Evolutionary conservation across 2,329 filamentous ascomycete species (phyloP).

Genomic region (Botrytis aclada): DNA sequence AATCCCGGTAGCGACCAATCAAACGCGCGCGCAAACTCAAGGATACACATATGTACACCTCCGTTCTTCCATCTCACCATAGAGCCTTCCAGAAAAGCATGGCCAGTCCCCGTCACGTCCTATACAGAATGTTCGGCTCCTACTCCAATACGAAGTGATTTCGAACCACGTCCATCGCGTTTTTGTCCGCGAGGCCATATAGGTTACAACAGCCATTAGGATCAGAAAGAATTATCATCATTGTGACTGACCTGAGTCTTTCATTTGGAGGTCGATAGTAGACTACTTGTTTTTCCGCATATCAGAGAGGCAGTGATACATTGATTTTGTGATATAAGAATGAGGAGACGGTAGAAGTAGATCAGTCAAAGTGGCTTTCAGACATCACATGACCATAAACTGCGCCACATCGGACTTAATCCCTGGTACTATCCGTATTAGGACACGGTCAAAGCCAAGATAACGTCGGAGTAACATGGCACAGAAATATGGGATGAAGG

Average conservation of each 20-base stretch:
- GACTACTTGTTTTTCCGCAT: rapidly evolving
- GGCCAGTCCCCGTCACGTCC: slow-evolving; percentile 6
- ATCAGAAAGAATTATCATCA: neutral
- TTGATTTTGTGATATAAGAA: neutral
- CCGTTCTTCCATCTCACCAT: neutral
- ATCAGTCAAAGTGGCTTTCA: neutral
- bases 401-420: neutral
- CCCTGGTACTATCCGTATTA: neutral
- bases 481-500: neutral
- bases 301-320: neutral
- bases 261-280: too few relatives aligned
- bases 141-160: neutral
- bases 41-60: neutral
- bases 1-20: neutral
- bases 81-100: slow-evolving; percentile 10
- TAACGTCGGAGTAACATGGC: slow-evolving; percentile 2
- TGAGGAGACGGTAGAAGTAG: neutral
- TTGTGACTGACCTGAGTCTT: neutral
- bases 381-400: neutral
- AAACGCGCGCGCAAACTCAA: neutral
- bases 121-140: neutral
- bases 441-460: slow-evolving; percentile 13
- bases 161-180: neutral
- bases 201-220: neutral
- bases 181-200: neutral